Evolutionary conservation across 352 stramenopile genomes (phyloP).

Genomic region (Phytophthora pluvialis): DNA sequence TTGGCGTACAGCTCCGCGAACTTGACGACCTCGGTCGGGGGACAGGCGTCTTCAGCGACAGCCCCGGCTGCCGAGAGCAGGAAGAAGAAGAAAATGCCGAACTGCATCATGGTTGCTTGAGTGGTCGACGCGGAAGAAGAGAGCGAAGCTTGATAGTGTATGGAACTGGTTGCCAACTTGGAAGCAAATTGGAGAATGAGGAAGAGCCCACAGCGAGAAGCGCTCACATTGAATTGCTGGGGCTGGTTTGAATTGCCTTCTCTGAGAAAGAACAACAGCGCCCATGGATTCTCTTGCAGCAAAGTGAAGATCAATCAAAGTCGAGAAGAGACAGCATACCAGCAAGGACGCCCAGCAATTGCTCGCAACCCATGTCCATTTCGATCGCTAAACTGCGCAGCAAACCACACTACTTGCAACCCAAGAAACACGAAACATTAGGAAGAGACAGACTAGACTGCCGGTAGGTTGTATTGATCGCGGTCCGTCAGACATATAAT

Average conservation of each 20-base stretch:
- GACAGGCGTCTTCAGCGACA: conserved; percentile 34
- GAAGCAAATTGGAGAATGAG: conserved; percentile 40
- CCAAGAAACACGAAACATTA: background rate
- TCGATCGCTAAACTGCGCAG: background rate
- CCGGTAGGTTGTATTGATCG: conserved; percentile 4
- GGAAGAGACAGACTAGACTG: conserved; percentile 7
- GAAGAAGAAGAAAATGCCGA: conserved; percentile 18
- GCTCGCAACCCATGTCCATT: background rate
- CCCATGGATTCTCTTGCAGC: conserved; percentile 7
- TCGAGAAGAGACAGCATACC: conserved; percentile 3
- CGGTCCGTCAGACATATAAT: conserved; percentile 6
- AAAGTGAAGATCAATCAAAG: background rate
- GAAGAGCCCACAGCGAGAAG: background rate
- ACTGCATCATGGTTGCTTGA: conserved; percentile 22
- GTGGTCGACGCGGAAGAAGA: background rate
- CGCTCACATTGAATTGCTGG: background rate
- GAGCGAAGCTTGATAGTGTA: conserved; percentile 2
- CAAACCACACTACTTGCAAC: background rate
- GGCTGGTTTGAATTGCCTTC: background rate
- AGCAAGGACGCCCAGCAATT: too few relatives aligned
- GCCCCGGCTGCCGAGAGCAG: conserved; percentile 19
- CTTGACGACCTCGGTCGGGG: conserved; percentile 28
- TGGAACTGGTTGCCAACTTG: conserved; percentile 24
- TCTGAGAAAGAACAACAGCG: conserved; percentile 2
- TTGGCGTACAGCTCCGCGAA: conserved; percentile 37